phyloP scores from a whole-genome alignment of 140 eudicot genomes.

The Anethum foeniculum region DNA sequence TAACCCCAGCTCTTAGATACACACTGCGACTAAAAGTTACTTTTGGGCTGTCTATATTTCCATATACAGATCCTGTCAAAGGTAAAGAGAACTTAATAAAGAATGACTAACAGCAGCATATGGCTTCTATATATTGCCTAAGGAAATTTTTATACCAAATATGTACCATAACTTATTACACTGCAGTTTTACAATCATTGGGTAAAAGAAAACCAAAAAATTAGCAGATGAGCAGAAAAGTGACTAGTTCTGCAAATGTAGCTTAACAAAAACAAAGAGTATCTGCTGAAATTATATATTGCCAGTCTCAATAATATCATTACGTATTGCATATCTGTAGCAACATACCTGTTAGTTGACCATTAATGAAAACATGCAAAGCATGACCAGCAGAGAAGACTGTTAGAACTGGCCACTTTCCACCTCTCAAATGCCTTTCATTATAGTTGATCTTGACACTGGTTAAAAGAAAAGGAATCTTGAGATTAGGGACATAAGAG shows the following conservation, averaged over 20 bases:
- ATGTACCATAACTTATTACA: not conserved
- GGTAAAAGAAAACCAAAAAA: not conserved
- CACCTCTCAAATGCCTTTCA: constrained; percentile 69
- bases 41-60: constrained; percentile 76
- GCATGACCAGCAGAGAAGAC: constrained; percentile 91
- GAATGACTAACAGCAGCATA: not conserved
- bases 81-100: not conserved
- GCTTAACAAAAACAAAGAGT: not conserved
- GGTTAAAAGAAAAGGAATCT: constrained; percentile 9
- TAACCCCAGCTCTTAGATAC: constrained; percentile 65
- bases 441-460: constrained; percentile 53
- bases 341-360: constrained; percentile 59
- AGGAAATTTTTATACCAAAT: not conserved
- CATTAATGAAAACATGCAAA: constrained; percentile 88
- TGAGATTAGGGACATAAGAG: not conserved
- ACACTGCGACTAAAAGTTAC: constrained; percentile 59
- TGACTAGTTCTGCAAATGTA: not conserved
- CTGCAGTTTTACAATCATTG: not conserved
- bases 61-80: constrained; percentile 76
- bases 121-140: not conserved
- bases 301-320: not conserved
- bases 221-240: not conserved
- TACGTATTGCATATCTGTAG: not conserved
- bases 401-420: constrained; percentile 70
- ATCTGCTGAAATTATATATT: not conserved